These are phyloP conservation scores for Chrysanthemum lavandulifolium DNA, from an alignment of 129 eudicot species.

Conservation along the genomic window DNA sequence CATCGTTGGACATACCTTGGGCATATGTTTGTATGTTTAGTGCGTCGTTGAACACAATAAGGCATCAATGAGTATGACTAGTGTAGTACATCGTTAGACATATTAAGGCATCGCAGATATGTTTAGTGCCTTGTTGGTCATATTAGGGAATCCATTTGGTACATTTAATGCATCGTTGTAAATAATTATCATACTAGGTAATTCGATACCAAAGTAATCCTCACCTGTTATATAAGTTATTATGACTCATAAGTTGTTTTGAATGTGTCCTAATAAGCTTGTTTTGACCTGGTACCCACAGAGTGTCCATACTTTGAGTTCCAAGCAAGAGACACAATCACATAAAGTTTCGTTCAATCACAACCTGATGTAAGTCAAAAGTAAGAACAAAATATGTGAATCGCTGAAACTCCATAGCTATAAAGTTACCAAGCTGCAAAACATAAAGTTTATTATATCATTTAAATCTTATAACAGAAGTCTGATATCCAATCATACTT, in stretches of 20 bases:
- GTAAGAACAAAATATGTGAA: background rate
- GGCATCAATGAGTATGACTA: too few relatives aligned
- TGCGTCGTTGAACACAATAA: too few relatives aligned
- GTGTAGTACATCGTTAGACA: too few relatives aligned
- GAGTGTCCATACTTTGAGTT: background rate
- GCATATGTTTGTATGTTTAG: too few relatives aligned
- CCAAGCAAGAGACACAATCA: constrained; percentile 6
- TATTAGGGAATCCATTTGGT: too few relatives aligned
- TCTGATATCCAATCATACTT: too few relatives aligned
- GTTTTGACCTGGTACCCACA: background rate
- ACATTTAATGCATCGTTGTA: too few relatives aligned
- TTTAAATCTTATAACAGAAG: background rate
- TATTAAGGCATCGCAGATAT: too few relatives aligned
- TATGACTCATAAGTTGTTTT: background rate
- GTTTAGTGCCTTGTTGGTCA: too few relatives aligned
- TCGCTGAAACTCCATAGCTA: background rate
- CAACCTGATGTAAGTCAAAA: constrained; percentile 6
- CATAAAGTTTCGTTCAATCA: background rate
- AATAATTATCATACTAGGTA: background rate
- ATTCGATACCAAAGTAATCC: background rate
- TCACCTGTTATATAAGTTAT: background rate
- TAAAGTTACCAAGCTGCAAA: background rate
- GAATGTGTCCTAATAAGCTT: background rate
- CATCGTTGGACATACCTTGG: too few relatives aligned
- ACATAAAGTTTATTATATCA: background rate